Percentiles rank a stretch among this genome's conserved stretches.
Evolutionary conservation across 495 filamentous ascomycete species (phyloP).

Genomic region (Sordaria brevicollis): DNA sequence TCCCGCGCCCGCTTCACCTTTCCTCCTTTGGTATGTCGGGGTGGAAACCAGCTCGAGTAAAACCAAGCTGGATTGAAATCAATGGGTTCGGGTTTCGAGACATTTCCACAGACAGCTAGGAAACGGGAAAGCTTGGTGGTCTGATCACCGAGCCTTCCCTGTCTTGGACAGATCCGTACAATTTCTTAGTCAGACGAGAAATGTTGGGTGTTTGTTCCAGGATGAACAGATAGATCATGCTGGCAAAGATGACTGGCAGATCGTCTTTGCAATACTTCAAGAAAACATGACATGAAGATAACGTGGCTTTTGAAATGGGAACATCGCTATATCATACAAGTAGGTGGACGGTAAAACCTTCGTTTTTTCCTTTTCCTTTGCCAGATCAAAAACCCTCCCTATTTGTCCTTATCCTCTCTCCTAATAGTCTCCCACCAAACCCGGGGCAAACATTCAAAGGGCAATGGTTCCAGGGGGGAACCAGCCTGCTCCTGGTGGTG

Average conservation of each 20-base stretch:
- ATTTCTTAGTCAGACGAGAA: background rate
- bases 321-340: background rate
- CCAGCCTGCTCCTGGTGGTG: background rate
- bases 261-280: background rate
- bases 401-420: background rate
- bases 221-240: background rate
- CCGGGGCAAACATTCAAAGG: background rate
- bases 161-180: background rate
- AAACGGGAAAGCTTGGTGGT: background rate
- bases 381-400: background rate
- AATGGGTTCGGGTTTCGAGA: background rate
- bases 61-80: too few relatives aligned
- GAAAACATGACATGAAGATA: background rate
- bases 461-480: background rate
- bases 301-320: background rate
- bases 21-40: background rate
- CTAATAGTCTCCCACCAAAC: background rate
- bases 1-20: background rate
- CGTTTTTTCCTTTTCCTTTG: background rate
- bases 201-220: background rate
- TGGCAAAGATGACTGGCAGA: background rate
- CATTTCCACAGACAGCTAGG: background rate
- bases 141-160: background rate
- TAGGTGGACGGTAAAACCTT: background rate
- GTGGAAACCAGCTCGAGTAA: background rate